A percentile compares a stretch with the other conserved stretches of the same genome.
phyloP scores from a whole-genome alignment of 106 monocot species.

The Dendrobium chrysotoxum region DNA sequence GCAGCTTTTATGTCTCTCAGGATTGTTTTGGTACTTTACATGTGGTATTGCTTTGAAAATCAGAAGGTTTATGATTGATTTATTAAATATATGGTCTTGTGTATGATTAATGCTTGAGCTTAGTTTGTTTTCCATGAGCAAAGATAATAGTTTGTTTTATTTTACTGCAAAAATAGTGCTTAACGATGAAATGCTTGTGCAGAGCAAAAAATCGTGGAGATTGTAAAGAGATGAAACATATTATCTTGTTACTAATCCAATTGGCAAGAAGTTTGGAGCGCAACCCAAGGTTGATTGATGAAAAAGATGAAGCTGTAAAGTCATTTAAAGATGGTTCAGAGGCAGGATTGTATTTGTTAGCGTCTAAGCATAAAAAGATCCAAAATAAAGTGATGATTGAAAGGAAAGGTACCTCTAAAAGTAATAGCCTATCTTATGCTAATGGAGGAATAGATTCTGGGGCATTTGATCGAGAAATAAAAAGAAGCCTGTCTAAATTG shows the following conservation, averaged over 20 bases:
- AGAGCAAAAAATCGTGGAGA: constrained; percentile 58
- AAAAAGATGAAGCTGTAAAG: constrained; percentile 31
- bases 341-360: constrained; percentile 29
- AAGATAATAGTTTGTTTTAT: background rate
- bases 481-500: constrained; percentile 72
- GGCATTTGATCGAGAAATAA: constrained; percentile 62
- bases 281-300: constrained; percentile 40
- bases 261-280: constrained; percentile 62
- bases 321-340: constrained; percentile 38
- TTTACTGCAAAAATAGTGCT: background rate
- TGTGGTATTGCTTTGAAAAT: background rate
- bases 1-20: background rate
- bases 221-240: constrained; percentile 61
- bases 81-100: background rate
- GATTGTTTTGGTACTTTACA: background rate
- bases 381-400: constrained; percentile 31
- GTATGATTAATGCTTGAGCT: background rate
- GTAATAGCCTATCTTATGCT: constrained; percentile 18
- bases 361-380: constrained; percentile 58
- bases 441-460: constrained; percentile 50
- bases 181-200: constrained; percentile 2
- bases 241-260: constrained; percentile 60
- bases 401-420: constrained; percentile 37
- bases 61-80: background rate
- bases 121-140: background rate